Evolutionary conservation across 192 early-diverging fungal genomes (phyloP), one percentile per base, ranked within the genome.

Genomic region (Dimargaris xerosporica): DNA sequence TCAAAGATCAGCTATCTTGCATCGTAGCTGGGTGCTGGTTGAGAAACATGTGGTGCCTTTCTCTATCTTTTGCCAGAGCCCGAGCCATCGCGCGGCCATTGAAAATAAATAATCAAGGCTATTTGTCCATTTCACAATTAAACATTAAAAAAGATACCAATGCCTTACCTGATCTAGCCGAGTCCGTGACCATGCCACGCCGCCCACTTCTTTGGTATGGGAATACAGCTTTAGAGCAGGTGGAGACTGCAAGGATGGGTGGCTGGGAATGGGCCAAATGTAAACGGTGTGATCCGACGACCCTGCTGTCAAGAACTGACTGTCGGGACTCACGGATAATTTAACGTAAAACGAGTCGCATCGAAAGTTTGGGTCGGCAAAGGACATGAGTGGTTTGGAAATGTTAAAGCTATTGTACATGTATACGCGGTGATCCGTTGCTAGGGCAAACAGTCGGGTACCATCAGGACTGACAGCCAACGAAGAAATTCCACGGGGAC

Each of bases 311-410:
- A 95, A 42, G 52, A 83, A 87, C 10, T 67, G 63, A 29, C 82
- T 86, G 67, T 92, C 88, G 5, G 85, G 86, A 19, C 85, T 87
- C 16, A 83, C 65, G 4, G 88, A 69, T 0, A 82, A 75, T 46
- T 79, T 74, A 44, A 89, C 74, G 63, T 85, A 88, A 62, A 91
- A 92, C 44, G 82, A 80, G 41, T 69, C 67, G 44, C 80, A 78
- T 9, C 71, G 62, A 62, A 85, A 86, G 34, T 72, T 70, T 2
- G 80, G 69, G 11, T 80, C 80, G 5, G 78, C 75, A 31, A 82
- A 86, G 6, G 65, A 66, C 6, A 69, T 68, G 11, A 80, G 61
- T 0, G 87, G 83, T 1, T 60, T 25, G 0, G 74, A 69, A 0
- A 86, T 69, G 48, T 71, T 63, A 16, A 63, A 52, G 0, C 84